Evolutionary conservation across 345 rosid genomes (phyloP).

Genomic region (Gossypium bickii): DNA sequence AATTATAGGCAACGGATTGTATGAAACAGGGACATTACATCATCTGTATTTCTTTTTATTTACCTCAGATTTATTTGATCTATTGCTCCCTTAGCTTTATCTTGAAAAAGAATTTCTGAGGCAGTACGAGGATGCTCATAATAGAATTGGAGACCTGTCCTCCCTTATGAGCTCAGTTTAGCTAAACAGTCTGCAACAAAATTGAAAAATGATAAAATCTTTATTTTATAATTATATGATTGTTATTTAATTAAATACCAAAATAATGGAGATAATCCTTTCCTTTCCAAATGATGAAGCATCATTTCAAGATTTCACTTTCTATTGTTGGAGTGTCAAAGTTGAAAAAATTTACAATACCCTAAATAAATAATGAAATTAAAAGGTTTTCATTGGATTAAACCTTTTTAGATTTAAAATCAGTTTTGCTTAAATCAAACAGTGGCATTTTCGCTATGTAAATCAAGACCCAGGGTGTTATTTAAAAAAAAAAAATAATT

Average conservation of each 20-base stretch:
- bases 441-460: slow-evolving; percentile 26
- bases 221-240: no score
- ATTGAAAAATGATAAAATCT: no score
- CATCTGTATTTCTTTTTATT: rapidly evolving
- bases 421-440: neutral
- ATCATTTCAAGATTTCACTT: slow-evolving; percentile 26
- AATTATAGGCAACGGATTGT: rapidly evolving
- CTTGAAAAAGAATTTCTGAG: no score
- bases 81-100: no score
- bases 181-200: rapidly evolving
- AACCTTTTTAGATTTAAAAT: no score
- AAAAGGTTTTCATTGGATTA: no score
- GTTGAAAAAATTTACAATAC: slow-evolving; percentile 17
- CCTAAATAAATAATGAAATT: no score
- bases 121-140: rapidly evolving
- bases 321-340: slow-evolving; percentile 37
- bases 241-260: neutral
- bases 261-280: neutral
- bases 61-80: no score
- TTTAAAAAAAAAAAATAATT: neutral
- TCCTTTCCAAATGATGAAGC: slow-evolving; percentile 25
- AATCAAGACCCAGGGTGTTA: neutral
- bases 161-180: no score
- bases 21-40: rapidly evolving
- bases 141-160: no score